A percentile compares a stretch with the other conserved stretches of the same genome.
Evolutionary conservation across 2,329 filamentous ascomycete genomes (phyloP).

Genomic region (Cercospora sojina): DNA sequence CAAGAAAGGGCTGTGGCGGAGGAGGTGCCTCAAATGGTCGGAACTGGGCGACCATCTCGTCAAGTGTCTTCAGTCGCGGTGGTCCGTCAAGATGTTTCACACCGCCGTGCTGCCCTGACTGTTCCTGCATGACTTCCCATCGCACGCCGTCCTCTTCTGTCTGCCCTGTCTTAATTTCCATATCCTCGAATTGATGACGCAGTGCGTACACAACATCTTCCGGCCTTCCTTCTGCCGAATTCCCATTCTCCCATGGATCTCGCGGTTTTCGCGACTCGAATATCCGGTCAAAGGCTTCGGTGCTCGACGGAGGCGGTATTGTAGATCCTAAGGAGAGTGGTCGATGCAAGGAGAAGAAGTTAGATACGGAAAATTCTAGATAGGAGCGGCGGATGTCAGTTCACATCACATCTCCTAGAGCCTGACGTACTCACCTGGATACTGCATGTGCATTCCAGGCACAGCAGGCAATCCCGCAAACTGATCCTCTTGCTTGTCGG

Average conservation of each 20-base stretch:
- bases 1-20: slow-evolving; percentile 60
- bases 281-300: slow-evolving; percentile 79
- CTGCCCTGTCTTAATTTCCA: slow-evolving; percentile 28
- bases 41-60: slow-evolving; percentile 49
- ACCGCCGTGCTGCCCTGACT: slow-evolving; percentile 36
- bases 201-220: slow-evolving; percentile 49
- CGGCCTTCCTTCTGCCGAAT: slow-evolving; percentile 46
- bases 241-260: slow-evolving; percentile 45
- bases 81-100: slow-evolving; percentile 34
- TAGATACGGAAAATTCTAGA: slow-evolving; percentile 79
- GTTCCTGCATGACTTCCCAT: slow-evolving; percentile 42
- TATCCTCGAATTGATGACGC: slow-evolving; percentile 44
- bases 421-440: slow-evolving; percentile 7
- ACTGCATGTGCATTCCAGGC: slow-evolving; percentile 60
- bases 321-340: slow-evolving; percentile 85
- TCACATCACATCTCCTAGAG: not conserved
- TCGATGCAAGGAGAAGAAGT: slow-evolving; percentile 93
- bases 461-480: slow-evolving; percentile 67
- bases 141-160: slow-evolving; percentile 40
- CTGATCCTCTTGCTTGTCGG: slow-evolving; percentile 37
- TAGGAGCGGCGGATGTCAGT: slow-evolving; percentile 10
- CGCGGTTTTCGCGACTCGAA: slow-evolving; percentile 60
- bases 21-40: slow-evolving; percentile 85
- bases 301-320: slow-evolving; percentile 69
- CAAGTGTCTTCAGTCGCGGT: slow-evolving; percentile 37